Base-by-base conservation (phyloP, 805 yeast species). In the Saccharomycopsis fermentans region DNA sequence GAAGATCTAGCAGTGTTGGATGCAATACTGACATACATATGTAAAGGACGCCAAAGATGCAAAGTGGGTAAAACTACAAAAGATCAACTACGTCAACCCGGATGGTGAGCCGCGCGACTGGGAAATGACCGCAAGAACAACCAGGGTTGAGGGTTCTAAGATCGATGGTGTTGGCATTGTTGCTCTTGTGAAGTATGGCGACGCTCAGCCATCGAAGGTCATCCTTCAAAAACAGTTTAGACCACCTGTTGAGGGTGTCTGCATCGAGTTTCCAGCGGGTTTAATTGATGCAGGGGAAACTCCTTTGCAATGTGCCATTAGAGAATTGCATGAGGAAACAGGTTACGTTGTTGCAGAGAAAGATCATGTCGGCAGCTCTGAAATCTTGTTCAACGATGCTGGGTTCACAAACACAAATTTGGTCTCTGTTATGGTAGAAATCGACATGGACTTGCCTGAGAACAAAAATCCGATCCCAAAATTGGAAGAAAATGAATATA, bases 231-330 rank as follows among this genome's bases (percentile, higher is more conserved):
- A 88, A 68, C 99, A 92, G 70, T 92, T 86, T 73, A 79, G 99
- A 59, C 97, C 98, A 1, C 98, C 99, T 0, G 87, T 86, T 2
- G 85, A 79, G 56, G 92, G 90, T 19, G 89, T 92, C 6, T 86
- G 95, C 67, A 83, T 92, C 62, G 99, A 92, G 71, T 79, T 91
- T 69, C 99, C 99, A 0, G 99, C 99, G 0, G 99, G 99, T 0
- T 75, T 92, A 62, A 80, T 94, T 48, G 99, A 92, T 69, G 89
- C 91, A 1, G 78, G 81, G 56, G 98, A 94, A 69, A 69, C 84
- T 1, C 71, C 89, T 29, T 90, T 83, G 63, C 71, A 80, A 4
- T 90, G 97, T 40, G 98, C 99, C 0, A 75, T 84, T 56, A 79
- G 99, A 62, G 99, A 92, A 70, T 73, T 92, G 63, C 79, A 79